A percentile compares a stretch with the other conserved stretches of the same genome.
These are phyloP conservation scores for Mitragyna speciosa DNA, from an alignment of 257 asterid species.

Conservation along the genomic window DNA sequence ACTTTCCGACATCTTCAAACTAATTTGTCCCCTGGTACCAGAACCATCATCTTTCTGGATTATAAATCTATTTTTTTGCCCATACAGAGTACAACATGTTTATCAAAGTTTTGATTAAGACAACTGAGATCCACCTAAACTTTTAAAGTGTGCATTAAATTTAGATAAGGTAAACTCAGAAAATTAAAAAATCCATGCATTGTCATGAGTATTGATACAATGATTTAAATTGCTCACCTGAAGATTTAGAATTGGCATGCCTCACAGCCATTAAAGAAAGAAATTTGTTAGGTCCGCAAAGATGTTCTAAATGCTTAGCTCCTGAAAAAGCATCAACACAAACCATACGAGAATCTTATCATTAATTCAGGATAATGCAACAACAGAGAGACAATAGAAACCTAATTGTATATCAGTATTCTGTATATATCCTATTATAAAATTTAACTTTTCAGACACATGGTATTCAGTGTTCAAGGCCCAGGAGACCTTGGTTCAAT, in stretches of 20 bases:
- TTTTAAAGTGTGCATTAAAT: background rate
- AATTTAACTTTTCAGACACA: background rate
- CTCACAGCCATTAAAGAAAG: conserved; percentile 46
- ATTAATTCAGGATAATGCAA: background rate
- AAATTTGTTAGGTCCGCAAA: conserved; percentile 51
- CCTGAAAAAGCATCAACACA: conserved; percentile 34
- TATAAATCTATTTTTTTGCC: background rate
- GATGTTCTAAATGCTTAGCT: conserved; percentile 39
- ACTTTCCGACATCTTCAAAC: background rate
- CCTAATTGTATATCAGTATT: background rate
- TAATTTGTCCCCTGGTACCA: background rate
- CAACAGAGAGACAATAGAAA: too few relatives aligned
- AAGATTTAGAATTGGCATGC: conserved; percentile 36
- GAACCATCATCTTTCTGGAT: background rate
- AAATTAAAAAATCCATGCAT: background rate
- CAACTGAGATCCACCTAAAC: background rate
- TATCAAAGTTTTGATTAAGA: background rate
- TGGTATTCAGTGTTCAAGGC: background rate
- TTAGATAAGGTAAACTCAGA: background rate
- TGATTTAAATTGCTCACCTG: conserved; percentile 32
- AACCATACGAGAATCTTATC: conserved; percentile 8
- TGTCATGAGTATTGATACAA: background rate
- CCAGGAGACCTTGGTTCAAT: background rate
- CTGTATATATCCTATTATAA: background rate
- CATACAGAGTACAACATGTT: background rate